Evolutionary conservation across 148 eudicot species (phyloP), one percentile per base, ranked within the genome.

Genomic region (Euryodendron excelsum): DNA sequence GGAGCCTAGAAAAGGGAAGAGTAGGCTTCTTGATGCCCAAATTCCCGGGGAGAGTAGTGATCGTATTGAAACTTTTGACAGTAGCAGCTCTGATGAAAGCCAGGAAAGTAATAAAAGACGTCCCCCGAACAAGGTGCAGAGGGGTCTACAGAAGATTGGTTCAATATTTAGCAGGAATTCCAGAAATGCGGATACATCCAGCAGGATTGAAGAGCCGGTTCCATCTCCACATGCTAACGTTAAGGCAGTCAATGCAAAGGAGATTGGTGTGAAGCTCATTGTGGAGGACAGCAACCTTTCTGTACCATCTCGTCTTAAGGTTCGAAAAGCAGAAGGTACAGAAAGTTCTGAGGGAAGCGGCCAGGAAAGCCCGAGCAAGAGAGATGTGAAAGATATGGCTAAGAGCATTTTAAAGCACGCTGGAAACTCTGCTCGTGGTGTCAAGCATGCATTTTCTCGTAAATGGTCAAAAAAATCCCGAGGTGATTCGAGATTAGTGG

Each of bases 1-100:
- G 99, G 93, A 93, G 77, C 94, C 97, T 63, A 87, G 93, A 77
- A 91, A 93, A 69, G 97, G 93, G n/a, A 91, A 81, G 73, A 84
- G 59, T 60, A 87, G 87, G 63, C 82, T 76, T 13, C 41, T 68
- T 52, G 90, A 78, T 76, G 76, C 83, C 18, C 72, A 91, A 79
- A 83, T 89, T 56, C 80, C n/a, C 23, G 52, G 72, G 33, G 86
- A 71, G 41, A 52, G 3, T 27, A 71, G 63, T 34, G 81, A 77
- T 65, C 33, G 81, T 20, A 27, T 48, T 28, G 85, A 79, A 58
- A 83, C 83, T 48, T 83, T 82, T 17, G 88, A 80, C 33, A 76
- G 85, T 66, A 90, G 88, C 76, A 88, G 94, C 80, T 72, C 59
- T 21, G 83, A 84, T 73, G 88, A 81, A 66, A 78, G 75, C 75